Percentiles rank a stretch among this genome's conserved stretches.
Evolutionary conservation across 139 green algal species (phyloP).

Genomic region (Coelastrella sp.): DNA sequence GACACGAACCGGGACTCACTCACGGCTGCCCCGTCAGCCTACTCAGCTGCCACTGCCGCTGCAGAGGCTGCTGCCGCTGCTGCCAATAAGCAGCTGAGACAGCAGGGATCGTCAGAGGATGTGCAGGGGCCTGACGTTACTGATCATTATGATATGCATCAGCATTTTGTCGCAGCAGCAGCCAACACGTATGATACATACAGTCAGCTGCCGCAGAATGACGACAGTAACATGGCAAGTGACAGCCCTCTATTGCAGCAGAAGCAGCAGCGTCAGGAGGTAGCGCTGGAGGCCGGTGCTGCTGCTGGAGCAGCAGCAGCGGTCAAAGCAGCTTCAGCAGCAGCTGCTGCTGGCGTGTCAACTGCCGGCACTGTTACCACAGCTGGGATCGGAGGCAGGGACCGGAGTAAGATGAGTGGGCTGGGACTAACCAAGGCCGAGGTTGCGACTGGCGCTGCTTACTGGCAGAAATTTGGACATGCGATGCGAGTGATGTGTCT

Average conservation of each 20-base stretch:
- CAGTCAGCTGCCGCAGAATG: background rate
- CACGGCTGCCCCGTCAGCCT: background rate
- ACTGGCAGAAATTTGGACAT: background rate
- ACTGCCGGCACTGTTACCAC: background rate
- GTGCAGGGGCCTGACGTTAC: too few relatives aligned
- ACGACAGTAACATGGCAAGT: background rate
- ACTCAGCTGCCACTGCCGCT: too few relatives aligned
- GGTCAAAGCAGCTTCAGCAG: slow-evolving; percentile 6
- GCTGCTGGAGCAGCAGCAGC: background rate
- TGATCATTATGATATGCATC: too few relatives aligned
- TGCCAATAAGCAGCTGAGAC: too few relatives aligned
- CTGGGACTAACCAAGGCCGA: background rate
- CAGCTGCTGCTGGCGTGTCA: background rate
- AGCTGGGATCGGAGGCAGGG: background rate
- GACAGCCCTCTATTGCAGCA: background rate
- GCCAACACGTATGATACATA: background rate
- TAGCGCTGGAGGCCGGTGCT: background rate
- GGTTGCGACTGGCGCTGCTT: background rate
- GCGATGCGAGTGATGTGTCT: slow-evolving; percentile 33
- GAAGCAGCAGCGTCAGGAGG: background rate
- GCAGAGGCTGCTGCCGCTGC: too few relatives aligned
- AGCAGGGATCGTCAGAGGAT: too few relatives aligned
- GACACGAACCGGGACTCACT: background rate
- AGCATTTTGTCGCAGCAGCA: background rate
- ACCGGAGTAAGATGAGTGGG: background rate